Evolutionary conservation across 345 rosid genomes (phyloP), one percentile per base, ranked within the genome.

Genomic region (Populus nigra): DNA sequence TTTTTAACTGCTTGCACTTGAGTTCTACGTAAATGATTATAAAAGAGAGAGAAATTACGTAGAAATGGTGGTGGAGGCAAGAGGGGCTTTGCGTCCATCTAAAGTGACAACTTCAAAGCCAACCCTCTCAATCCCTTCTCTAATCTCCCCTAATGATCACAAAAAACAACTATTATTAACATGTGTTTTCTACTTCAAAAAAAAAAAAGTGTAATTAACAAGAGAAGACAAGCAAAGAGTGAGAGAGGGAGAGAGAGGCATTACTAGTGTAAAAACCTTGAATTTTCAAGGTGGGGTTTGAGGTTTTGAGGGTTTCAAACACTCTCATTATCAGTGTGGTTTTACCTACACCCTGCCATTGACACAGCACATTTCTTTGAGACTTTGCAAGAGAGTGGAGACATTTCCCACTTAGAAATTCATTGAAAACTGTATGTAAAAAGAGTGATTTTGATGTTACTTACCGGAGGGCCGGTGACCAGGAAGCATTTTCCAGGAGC

Each of bases 181-280:
- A 20, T 7, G 20, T 20, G 27, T 17, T 71, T 70, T 41, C 9
- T 41, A 20, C 25, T 8, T 12, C 1, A 43, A n/a, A 33, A 33
- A 33, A 31, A 31, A 33, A 8, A 2, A n/a, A 43, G 31, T 23
- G 6, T 13, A 45, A 22, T 18, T 8, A 22, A 15, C 18, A 39
- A 4, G n/a, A 7, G 1, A 15, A 15, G 12, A 29, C 12, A 63
- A 13, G 12, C 11, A 63, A 27, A 66, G 25, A 39, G 13, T 15
- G 5, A 68, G 33, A 66, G 3, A 69, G 3, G 45, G 43, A 63
- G 25, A 31, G 23, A 35, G 79, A 8, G 76, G 8, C 33, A 80
- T 18, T 83, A 88, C 92, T 77, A 29, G 96, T 87, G 74, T 86
- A 88, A 86, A 92, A 92, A 5, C 97, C 93, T 75, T 88, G 93